A percentile compares a stretch with the other conserved stretches of the same genome.
Conservation (phyloP, 108 stramenopile genomes). For the Tribonema minus region DNA sequence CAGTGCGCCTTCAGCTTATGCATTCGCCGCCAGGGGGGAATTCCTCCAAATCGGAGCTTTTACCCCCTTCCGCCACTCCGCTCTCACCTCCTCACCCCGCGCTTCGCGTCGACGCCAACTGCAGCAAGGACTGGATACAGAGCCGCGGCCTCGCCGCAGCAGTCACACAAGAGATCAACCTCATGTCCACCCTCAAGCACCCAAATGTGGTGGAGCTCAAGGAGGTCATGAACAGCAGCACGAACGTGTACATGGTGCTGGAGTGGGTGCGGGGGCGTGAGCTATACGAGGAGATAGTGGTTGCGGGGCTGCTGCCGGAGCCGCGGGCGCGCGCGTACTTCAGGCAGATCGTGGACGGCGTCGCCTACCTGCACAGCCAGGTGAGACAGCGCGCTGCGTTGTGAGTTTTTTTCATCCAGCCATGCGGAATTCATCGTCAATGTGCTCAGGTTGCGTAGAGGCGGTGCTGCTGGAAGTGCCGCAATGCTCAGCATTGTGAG, state of each 20-base stretch:
- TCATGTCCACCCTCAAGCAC: neutral
- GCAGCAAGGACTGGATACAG: slow-evolving; percentile 1
- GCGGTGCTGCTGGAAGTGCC: neutral
- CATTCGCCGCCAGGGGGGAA: too few relatives aligned
- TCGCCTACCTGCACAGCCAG: neutral
- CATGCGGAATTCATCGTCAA: too few relatives aligned
- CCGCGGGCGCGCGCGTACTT: neutral
- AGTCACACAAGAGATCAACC: slow-evolving; percentile 5
- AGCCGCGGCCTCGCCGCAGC: neutral
- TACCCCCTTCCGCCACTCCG: too few relatives aligned
- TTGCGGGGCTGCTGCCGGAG: neutral
- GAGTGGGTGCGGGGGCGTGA: neutral
- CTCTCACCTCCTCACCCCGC: too few relatives aligned
- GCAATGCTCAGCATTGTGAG: too few relatives aligned
- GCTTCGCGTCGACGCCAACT: too few relatives aligned
- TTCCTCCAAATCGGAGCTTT: too few relatives aligned
- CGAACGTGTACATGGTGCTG: neutral
- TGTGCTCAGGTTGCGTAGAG: too few relatives aligned
- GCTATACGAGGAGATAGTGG: neutral
- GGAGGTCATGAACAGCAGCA: neutral
- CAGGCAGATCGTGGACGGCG: neutral
- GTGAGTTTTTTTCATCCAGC: too few relatives aligned
- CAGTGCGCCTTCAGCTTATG: too few relatives aligned
- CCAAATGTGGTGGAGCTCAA: neutral
- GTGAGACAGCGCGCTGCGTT: too few relatives aligned